A percentile compares a stretch with the other conserved stretches of the same genome.
phyloP scores from a whole-genome alignment of 164 flowering plant species.

The Vitis riparia region DNA sequence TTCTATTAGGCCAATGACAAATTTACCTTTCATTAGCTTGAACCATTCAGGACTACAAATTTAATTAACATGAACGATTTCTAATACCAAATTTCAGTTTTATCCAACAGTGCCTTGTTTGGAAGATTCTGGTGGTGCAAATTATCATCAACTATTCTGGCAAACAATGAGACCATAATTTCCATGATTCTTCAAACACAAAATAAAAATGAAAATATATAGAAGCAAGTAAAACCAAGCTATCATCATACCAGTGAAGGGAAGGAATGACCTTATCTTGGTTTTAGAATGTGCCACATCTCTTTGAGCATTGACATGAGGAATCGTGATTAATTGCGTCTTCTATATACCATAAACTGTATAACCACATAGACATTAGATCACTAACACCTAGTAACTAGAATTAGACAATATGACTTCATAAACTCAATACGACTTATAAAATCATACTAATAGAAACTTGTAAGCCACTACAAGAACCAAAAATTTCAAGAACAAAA shows the following conservation, averaged over 20 bases:
- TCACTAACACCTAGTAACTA: constrained; percentile 87
- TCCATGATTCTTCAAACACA: neutral
- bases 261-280: constrained; percentile 67
- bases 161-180: neutral
- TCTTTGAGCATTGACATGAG: constrained; percentile 82
- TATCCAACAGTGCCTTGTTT: no score
- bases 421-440: constrained; percentile 89
- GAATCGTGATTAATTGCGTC: constrained; percentile 81
- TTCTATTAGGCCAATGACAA: no score
- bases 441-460: neutral
- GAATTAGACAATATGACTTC: constrained; percentile 88
- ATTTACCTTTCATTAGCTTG: no score
- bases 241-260: neutral
- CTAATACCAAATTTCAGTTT: no score
- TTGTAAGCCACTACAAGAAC: neutral
- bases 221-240: neutral
- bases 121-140: no score
- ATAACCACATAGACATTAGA: constrained; percentile 92
- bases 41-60: no score
- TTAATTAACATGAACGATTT: no score
- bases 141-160: no score
- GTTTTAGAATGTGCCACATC: constrained; percentile 91
- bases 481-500: neutral
- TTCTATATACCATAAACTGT: constrained; percentile 91
- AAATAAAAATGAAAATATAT: neutral